Evolutionary conservation across 371 early-diverging fungal genomes (phyloP).

Genomic region (Smittium culicis): DNA sequence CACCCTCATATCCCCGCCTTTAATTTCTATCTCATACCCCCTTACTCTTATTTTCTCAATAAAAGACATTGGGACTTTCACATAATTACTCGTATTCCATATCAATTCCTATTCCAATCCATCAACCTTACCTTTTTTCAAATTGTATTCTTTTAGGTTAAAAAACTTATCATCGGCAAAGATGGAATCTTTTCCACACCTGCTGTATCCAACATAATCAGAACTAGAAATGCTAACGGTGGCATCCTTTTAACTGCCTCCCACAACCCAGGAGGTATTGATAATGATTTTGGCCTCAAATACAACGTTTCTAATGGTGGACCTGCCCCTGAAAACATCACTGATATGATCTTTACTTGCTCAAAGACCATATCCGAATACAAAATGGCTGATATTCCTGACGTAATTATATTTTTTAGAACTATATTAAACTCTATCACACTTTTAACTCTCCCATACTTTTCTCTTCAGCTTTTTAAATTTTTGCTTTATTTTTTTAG

Average conservation of each 20-base stretch:
- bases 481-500: background rate
- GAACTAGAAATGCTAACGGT: slow-evolving; percentile 73
- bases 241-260: slow-evolving; percentile 93
- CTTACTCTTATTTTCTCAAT: too few relatives aligned
- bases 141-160: slow-evolving; percentile 14
- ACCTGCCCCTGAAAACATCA: slow-evolving; percentile 88
- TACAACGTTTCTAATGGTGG: slow-evolving; percentile 92
- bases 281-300: slow-evolving; percentile 96
- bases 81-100: too few relatives aligned
- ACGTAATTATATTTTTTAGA: background rate
- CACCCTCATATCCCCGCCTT: too few relatives aligned
- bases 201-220: slow-evolving; percentile 89
- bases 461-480: too few relatives aligned
- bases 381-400: slow-evolving; percentile 39
- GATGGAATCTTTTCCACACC: slow-evolving; percentile 92
- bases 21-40: too few relatives aligned
- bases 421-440: too few relatives aligned
- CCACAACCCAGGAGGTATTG: slow-evolving; percentile 96
- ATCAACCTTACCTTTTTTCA: too few relatives aligned
- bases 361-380: slow-evolving; percentile 57
- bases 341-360: slow-evolving; percentile 73
- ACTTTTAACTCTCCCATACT: too few relatives aligned
- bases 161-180: slow-evolving; percentile 78
- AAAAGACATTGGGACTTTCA: too few relatives aligned
- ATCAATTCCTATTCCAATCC: too few relatives aligned